Evolutionary conservation across 306 rosid genomes (phyloP).

Genomic region (Hippophae gyantsensis): DNA sequence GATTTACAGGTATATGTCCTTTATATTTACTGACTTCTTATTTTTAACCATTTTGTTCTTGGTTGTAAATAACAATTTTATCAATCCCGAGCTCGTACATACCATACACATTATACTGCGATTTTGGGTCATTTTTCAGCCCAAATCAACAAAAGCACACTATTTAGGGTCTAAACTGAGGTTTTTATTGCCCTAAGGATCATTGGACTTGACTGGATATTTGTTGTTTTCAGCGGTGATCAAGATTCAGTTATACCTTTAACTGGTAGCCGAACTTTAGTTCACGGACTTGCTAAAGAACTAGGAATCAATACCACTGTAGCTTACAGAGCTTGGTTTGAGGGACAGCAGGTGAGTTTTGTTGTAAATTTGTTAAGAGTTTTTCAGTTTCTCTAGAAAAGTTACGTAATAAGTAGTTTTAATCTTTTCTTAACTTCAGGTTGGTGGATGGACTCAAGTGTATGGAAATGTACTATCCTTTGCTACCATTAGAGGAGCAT

Average conservation of each 20-base stretch:
- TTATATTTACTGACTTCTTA: too few relatives aligned
- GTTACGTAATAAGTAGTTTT: not conserved
- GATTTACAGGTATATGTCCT: too few relatives aligned
- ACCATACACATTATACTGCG: too few relatives aligned
- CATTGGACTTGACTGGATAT: constrained; percentile 8
- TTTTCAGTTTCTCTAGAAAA: not conserved
- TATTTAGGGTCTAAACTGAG: too few relatives aligned
- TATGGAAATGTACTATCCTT: constrained; percentile 79
- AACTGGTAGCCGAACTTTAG: constrained; percentile 81
- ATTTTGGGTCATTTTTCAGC: too few relatives aligned
- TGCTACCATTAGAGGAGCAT: constrained; percentile 90
- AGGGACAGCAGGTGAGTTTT: constrained; percentile 60
- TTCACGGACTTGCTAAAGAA: constrained; percentile 57
- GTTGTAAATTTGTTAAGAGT: not conserved
- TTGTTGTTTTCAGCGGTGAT: constrained; percentile 57
- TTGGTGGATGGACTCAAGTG: constrained; percentile 98
- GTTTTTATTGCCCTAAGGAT: not conserved
- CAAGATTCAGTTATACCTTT: constrained; percentile 96
- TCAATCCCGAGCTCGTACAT: too few relatives aligned
- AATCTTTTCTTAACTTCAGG: constrained; percentile 31
- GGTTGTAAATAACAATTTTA: too few relatives aligned
- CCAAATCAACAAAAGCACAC: too few relatives aligned
- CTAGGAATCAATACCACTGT: constrained; percentile 57
- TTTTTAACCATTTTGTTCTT: too few relatives aligned
- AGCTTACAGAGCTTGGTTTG: constrained; percentile 91